phyloP scores from a whole-genome alignment of 2,329 filamentous ascomycete species.

The Trichoderma pleuroti region DNA sequence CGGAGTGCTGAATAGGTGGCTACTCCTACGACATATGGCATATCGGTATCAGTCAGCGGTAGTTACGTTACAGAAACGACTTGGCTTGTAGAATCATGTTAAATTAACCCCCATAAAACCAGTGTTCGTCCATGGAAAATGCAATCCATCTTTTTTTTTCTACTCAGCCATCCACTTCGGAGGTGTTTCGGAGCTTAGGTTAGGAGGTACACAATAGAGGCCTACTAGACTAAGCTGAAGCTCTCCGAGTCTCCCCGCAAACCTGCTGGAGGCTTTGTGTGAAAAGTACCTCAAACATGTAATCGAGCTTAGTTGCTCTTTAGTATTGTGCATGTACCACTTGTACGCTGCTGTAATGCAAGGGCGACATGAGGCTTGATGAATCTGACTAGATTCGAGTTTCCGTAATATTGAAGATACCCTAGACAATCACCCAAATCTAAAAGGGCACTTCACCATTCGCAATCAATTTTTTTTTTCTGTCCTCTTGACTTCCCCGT shows the following conservation, averaged over 20 bases:
- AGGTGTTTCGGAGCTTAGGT: background rate
- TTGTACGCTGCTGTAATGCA: background rate
- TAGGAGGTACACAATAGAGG: background rate
- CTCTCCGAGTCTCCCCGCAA: background rate
- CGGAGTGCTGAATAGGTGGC: background rate
- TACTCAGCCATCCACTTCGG: background rate
- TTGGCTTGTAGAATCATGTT: background rate
- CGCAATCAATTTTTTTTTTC: background rate
- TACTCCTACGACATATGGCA: background rate
- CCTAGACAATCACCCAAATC: background rate
- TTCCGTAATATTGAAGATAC: background rate
- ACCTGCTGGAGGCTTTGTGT: background rate
- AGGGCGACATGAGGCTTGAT: background rate
- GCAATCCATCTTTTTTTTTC: background rate
- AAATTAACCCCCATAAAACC: background rate
- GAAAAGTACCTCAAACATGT: too few species aligned
- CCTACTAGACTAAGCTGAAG: background rate
- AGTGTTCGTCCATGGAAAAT: background rate
- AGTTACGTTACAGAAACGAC: background rate
- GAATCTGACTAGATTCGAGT: background rate
- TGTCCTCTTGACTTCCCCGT: background rate
- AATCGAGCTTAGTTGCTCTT: background rate
- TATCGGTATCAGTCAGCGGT: background rate
- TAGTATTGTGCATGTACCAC: background rate
- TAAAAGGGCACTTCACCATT: background rate